Percentiles rank a stretch among this genome's conserved stretches.
Evolutionary conservation across 257 asterid species (phyloP).

Genomic region (Mentha longifolia): DNA sequence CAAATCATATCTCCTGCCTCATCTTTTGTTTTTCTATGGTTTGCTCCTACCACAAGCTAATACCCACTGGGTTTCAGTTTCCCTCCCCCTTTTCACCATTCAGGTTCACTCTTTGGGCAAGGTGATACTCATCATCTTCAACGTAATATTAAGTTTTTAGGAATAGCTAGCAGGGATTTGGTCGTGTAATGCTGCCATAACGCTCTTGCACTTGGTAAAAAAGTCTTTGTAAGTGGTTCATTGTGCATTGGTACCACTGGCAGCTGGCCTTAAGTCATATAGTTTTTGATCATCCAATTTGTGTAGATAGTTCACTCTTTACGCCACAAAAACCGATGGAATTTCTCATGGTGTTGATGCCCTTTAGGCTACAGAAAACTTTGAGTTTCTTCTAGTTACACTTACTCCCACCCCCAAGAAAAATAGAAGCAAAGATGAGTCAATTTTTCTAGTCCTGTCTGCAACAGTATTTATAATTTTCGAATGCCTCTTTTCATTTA

Average conservation of each 20-base stretch:
- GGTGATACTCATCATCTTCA: neutral
- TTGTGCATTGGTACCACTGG: neutral
- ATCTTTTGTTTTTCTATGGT: neutral
- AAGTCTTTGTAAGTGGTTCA: neutral
- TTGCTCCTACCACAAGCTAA: constrained; percentile 16
- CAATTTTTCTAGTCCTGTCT: neutral
- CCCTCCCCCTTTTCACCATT: neutral
- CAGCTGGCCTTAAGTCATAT: constrained; percentile 2
- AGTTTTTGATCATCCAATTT: neutral
- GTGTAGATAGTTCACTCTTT: constrained; percentile 15
- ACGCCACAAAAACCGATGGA: neutral
- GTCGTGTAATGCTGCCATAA: neutral
- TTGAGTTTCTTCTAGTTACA: neutral
- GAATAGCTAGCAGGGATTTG: constrained; percentile 11
- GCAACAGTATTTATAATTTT: neutral
- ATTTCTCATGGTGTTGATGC: neutral
- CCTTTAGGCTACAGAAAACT: neutral
- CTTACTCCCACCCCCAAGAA: neutral
- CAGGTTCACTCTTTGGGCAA: neutral
- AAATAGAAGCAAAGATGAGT: neutral
- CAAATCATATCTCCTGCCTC: constrained; percentile 13
- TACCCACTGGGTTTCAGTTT: neutral
- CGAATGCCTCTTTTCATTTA: neutral
- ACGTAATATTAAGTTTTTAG: constrained; percentile 7
- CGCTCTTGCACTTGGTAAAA: constrained; percentile 7